Conservation (phyloP, 352 stramenopile genomes). For the Pythium aphanidermatum region DNA sequence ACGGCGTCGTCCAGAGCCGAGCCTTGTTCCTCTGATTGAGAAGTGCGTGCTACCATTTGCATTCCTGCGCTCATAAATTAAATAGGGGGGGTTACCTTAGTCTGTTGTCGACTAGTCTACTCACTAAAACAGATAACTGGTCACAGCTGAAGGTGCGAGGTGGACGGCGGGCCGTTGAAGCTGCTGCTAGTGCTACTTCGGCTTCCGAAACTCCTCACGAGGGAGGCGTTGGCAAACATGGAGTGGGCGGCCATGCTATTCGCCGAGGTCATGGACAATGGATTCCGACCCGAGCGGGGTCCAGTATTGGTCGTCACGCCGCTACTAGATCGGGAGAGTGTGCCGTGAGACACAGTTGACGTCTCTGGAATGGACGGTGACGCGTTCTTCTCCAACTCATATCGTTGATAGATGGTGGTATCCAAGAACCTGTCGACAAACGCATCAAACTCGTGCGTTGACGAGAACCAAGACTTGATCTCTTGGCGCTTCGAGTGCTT, state of each 20-base stretch:
- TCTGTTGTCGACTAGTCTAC: too few relatives aligned
- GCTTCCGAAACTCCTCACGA: constrained; percentile 47
- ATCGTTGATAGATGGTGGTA: constrained; percentile 38
- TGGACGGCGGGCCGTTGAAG: constrained; percentile 15
- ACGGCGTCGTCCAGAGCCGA: too few relatives aligned
- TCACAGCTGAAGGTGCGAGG: constrained; percentile 21
- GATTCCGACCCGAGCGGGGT: constrained; percentile 10
- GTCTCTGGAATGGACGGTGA: background rate
- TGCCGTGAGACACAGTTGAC: background rate
- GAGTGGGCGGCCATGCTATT: constrained; percentile 22
- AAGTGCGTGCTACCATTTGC: too few relatives aligned
- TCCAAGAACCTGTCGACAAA: constrained; percentile 73
- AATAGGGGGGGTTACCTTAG: too few relatives aligned
- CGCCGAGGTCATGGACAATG: constrained; percentile 15
- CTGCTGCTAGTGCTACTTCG: constrained; percentile 49
- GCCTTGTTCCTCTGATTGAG: too few relatives aligned
- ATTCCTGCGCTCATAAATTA: too few relatives aligned
- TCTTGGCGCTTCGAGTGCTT: constrained; percentile 72
- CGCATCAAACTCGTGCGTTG: constrained; percentile 72
- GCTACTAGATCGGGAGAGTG: constrained; percentile 17
- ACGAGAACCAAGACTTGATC: constrained; percentile 83
- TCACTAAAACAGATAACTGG: background rate
- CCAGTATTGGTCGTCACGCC: constrained; percentile 1
- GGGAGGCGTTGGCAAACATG: constrained; percentile 21
- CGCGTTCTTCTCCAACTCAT: constrained; percentile 16